Evolutionary conservation across 176 grass and related monocot genomes (phyloP), one percentile per base, ranked within the genome.

Genomic region (Cenchrus fungigraminus): DNA sequence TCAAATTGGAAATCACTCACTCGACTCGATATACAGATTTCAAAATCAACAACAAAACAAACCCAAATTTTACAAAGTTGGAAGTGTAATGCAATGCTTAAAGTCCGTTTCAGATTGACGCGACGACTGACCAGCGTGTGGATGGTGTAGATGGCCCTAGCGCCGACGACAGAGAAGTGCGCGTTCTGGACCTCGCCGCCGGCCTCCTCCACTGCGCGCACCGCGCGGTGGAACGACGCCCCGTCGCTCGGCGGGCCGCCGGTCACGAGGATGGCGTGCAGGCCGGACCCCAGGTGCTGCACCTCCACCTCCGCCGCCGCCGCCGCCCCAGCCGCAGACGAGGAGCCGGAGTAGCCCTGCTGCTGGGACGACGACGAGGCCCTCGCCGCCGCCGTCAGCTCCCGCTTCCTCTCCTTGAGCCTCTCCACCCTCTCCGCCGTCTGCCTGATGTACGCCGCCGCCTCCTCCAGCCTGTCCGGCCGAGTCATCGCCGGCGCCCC

Each of bases 101-200:
- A 58, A 20, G 6, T 25, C 4, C 15, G 73, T 57, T 31, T 76
- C 37, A 12, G 15, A 61, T 16, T 13, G 50, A 29, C 1, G 32
- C 0, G 72, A 68, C 6, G n/a, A 43, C 88, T 92, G n/a, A 97
- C 95, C 88, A 82, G 79, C 40, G 89, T 72, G 61, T 97, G 90
- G 40, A 98, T 89, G 67, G 91, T 93, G 85, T 93, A 83, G 51
- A 98, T 19, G 68, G 89, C 86, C 79, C 44, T 87, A 49, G 82
- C 62, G 46, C 89, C 93, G 17, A 82, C 74, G 12, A 86, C 70
- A 8, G 91, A 88, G 85, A 91, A 98, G 77, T 95, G 84, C 25
- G 95, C 93, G 80, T 91, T 92, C 77, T 91, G 81, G 8, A 98
- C 91, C 80, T 92, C 82, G 31, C 77, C 87, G n/a, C 91, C 89